Evolutionary conservation across 192 early-diverging fungal genomes (phyloP), one percentile per base, ranked within the genome.

Genomic region (Podochytrium sp.): DNA sequence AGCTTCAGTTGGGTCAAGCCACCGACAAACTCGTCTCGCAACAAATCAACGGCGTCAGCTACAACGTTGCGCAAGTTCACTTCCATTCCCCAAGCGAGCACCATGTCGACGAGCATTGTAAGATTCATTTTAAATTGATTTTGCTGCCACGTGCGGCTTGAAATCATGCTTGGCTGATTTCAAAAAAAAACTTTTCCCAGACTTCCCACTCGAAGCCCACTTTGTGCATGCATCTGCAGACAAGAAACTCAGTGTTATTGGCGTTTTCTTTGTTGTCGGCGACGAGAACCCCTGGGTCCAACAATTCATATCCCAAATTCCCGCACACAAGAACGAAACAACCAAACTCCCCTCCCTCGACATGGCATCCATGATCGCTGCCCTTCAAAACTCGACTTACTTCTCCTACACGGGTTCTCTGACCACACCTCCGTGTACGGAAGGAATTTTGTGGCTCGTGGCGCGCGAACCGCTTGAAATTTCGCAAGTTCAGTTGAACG

Each of bases 31-130:
- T 61, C 20, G 20, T 37, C 14, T 37, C 59, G 14, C 7, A 38
- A 6, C 51, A 60, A 3, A 52, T 82, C 29, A 57, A 79, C 40
- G 74, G 73, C n/a, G 65, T 74, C 42, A 29, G 18, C 5, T 89
- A 78, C 70, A 43, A 70, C 0, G 58, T 90, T 57, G 18, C 30
- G 23, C 78, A 87, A 35, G 90, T 91, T 71, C 90, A 91, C 73
- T 83, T 91, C 71, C 90, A 91, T 73, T 73, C 79, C 1, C 89
- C 90, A 1, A 83, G 84, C 3, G 89, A 91, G 56, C 87, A 90
- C 64, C 80, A 82, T 40, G 29, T 84, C 57, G 37, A 81, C n/a
- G 67, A 62, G n/a, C 25, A 56, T 18, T 40, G 49, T 60, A n/a
- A 62, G 32, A 5, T 57, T 20, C 55, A 57, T 57, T 27, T 14